Percentiles rank a stretch among this genome's conserved stretches.
These are phyloP conservation scores for Jamesozyma gamospora DNA, from an alignment of 805 yeast genomes.

Conservation along the genomic window DNA sequence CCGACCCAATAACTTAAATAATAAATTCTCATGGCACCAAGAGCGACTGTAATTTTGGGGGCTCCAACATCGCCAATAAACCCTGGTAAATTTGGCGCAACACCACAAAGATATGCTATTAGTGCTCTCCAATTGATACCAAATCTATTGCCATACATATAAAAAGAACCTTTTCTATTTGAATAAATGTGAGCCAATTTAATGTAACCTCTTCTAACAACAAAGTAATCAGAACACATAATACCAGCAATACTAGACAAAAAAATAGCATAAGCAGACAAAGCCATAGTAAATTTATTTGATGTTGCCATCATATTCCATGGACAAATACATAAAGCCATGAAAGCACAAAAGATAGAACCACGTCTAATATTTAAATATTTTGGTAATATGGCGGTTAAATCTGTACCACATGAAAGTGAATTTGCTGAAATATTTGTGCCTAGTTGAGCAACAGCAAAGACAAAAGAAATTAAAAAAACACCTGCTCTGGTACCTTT, in stretches of 20 bases:
- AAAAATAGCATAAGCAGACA: slow-evolving; percentile 79
- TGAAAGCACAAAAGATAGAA: slow-evolving; percentile 61
- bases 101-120: slow-evolving; percentile 44
- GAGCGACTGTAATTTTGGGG: slow-evolving; percentile 42
- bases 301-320: slow-evolving; percentile 70
- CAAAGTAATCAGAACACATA: slow-evolving; percentile 54
- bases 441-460: slow-evolving; percentile 72
- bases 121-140: slow-evolving; percentile 78
- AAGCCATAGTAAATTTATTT: slow-evolving; percentile 65
- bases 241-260: slow-evolving; percentile 78
- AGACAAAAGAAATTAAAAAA: slow-evolving; percentile 59
- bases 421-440: slow-evolving; percentile 69
- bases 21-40: slow-evolving; percentile 65
- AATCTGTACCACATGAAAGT: slow-evolving; percentile 65
- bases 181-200: slow-evolving; percentile 54
- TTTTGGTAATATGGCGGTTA: slow-evolving; percentile 54
- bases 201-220: slow-evolving; percentile 61
- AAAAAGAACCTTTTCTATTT: slow-evolving; percentile 29
- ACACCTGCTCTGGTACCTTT: slow-evolving; percentile 61
- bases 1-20: slow-evolving; percentile 69
- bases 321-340: slow-evolving; percentile 68
- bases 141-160: slow-evolving; percentile 42
- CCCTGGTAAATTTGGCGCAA: slow-evolving; percentile 34
- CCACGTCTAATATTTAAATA: slow-evolving; percentile 72
- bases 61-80: slow-evolving; percentile 46